phyloP scores from a whole-genome alignment of 1,284 basidiomycete species.

The Moesziomyces globuligerus region DNA sequence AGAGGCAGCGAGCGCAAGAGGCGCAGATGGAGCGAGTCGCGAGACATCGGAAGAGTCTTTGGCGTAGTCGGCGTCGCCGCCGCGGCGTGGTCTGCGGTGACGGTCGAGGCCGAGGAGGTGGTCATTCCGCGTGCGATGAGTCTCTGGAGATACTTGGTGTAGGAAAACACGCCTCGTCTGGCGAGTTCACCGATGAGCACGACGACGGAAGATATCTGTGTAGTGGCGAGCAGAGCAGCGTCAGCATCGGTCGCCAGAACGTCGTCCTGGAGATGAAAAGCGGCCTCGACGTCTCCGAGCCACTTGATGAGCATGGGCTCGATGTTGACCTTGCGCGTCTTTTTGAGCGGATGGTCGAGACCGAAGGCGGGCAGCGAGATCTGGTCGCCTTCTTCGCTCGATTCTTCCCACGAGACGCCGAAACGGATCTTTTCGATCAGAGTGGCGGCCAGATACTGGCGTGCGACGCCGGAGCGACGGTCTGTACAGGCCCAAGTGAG shows the following conservation, averaged over 20 bases:
- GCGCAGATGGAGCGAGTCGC: conserved; percentile 48
- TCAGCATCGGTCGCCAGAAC: not conserved
- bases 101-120: conserved; percentile 8
- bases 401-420: conserved; percentile 41
- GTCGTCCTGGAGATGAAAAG: conserved; percentile 6
- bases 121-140: conserved; percentile 78
- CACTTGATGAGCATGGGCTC: conserved; percentile 76
- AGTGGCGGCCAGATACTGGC: conserved; percentile 81
- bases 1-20: conserved; percentile 59
- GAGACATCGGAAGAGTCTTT: conserved; percentile 4
- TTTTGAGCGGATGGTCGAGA: conserved; percentile 28
- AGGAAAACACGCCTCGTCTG: conserved; percentile 80
- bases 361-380: conserved; percentile 35
- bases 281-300: conserved; percentile 71
- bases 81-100: not conserved
- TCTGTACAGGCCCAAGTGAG: conserved; percentile 87
- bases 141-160: conserved; percentile 83
- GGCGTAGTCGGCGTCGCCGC: not conserved
- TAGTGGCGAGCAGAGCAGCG: conserved; percentile 9
- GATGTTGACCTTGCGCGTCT: conserved; percentile 66
- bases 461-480: conserved; percentile 74
- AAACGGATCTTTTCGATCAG: conserved; percentile 76
- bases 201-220: conserved; percentile 72
- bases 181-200: conserved; percentile 83
- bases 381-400: conserved; percentile 34